A percentile compares a stretch with the other conserved stretches of the same genome.
phyloP scores from a whole-genome alignment of 169 alveolate genomes.

The Eimeria sp. region DNA sequence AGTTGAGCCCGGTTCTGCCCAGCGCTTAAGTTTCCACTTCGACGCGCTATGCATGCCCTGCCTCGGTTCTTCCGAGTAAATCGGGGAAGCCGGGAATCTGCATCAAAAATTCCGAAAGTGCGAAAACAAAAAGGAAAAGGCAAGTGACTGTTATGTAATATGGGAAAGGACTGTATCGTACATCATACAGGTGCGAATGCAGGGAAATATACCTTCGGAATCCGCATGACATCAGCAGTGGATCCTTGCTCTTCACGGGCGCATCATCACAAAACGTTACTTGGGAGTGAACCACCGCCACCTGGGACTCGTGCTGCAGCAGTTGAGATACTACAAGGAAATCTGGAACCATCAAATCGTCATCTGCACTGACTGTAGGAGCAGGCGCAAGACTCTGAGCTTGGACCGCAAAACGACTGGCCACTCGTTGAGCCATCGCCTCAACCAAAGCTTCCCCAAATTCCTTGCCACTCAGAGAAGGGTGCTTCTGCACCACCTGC shows the following conservation, averaged over 20 bases:
- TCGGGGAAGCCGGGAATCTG: slow-evolving; percentile 52
- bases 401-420: slow-evolving; percentile 34
- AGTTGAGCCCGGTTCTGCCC: slow-evolving; percentile 72
- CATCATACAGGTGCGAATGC: background rate
- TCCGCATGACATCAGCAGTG: slow-evolving; percentile 84
- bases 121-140: background rate
- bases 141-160: background rate
- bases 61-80: slow-evolving; percentile 71
- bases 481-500: slow-evolving; percentile 58
- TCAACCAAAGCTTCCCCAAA: slow-evolving; percentile 50
- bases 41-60: slow-evolving; percentile 46
- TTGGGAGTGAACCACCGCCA: slow-evolving; percentile 84
- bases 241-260: slow-evolving; percentile 84
- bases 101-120: background rate
- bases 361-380: slow-evolving; percentile 12
- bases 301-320: slow-evolving; percentile 84
- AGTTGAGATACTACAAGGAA: slow-evolving; percentile 84
- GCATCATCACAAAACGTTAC: slow-evolving; percentile 78
- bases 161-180: background rate
- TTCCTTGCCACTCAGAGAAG: slow-evolving; percentile 2
- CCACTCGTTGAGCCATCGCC: slow-evolving; percentile 60
- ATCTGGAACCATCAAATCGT: slow-evolving; percentile 49
- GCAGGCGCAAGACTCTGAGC: background rate
- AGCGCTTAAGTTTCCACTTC: slow-evolving; percentile 53
- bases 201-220: slow-evolving; percentile 81